These are phyloP conservation scores for Aspergillus sparsus DNA, from an alignment of 495 filamentous ascomycete species.

Conservation along the genomic window DNA sequence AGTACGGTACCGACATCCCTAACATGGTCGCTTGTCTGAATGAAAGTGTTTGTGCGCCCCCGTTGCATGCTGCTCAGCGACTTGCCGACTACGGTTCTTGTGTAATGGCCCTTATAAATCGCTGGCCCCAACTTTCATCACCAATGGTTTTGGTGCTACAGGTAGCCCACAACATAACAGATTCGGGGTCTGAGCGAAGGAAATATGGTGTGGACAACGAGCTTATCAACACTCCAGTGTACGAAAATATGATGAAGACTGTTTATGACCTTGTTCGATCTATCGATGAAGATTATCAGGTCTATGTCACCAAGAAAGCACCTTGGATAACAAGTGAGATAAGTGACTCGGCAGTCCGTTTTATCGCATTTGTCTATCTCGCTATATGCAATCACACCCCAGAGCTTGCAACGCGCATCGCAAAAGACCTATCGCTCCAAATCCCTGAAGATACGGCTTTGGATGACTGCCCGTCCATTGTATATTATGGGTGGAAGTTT, in stretches of 20 bases:
- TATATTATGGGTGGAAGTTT: constrained; percentile 71
- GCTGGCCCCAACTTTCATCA: constrained; percentile 29
- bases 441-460: constrained; percentile 36
- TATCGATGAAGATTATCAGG: constrained; percentile 38
- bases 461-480: constrained; percentile 40
- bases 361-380: constrained; percentile 30
- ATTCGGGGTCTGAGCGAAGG: constrained; percentile 28
- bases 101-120: constrained; percentile 28
- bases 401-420: constrained; percentile 33
- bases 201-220: constrained; percentile 22
- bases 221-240: constrained; percentile 20
- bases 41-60: constrained; percentile 29
- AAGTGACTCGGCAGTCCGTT: constrained; percentile 35
- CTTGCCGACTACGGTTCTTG: constrained; percentile 33
- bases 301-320: constrained; percentile 42
- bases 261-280: constrained; percentile 33
- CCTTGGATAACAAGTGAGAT: constrained; percentile 40
- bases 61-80: constrained; percentile 25
- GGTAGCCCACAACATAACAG: constrained; percentile 28
- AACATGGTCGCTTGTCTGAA: constrained; percentile 34
- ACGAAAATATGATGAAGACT: constrained; percentile 21
- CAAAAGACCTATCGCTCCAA: constrained; percentile 40
- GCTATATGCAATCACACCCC: constrained; percentile 26
- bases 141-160: constrained; percentile 25
- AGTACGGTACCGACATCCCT: constrained; percentile 25